phyloP scores from a whole-genome alignment of 164 flowering plant genomes.

The Warburgia ugandensis region DNA sequence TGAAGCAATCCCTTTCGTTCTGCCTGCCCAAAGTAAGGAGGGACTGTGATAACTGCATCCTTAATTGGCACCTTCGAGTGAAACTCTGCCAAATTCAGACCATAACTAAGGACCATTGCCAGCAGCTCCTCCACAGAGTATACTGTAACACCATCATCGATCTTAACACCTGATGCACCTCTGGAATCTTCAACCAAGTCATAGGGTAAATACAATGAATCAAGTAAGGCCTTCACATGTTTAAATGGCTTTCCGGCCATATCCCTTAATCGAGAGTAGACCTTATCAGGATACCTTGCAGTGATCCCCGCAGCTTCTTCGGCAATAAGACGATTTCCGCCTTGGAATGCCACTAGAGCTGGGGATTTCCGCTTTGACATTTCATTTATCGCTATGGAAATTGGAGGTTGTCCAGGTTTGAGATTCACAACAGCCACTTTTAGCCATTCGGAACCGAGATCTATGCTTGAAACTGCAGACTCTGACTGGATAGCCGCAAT shows the following conservation, averaged over 20 bases:
- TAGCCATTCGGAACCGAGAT: constrained; percentile 93
- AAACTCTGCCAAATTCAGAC: constrained; percentile 55
- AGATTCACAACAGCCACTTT: constrained; percentile 94
- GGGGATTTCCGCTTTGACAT: constrained; percentile 99
- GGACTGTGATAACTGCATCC: constrained; percentile 78
- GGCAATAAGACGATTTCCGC: constrained; percentile 56
- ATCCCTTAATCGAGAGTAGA: constrained; percentile 57
- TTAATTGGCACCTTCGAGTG: constrained; percentile 58
- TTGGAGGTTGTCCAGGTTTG: constrained; percentile 83
- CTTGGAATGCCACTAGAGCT: constrained; percentile 61
- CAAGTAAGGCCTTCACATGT: constrained; percentile 26
- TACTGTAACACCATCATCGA: constrained; percentile 38
- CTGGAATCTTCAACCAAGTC: constrained; percentile 59
- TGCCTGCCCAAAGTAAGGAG: constrained; percentile 87
- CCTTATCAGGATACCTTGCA: constrained; percentile 82
- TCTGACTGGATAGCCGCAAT: constrained; percentile 23
- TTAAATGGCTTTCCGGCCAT: constrained; percentile 52
- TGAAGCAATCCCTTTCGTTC: constrained; percentile 70
- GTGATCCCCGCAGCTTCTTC: constrained; percentile 79
- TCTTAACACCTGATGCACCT: constrained; percentile 41
- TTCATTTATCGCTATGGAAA: constrained; percentile 86
- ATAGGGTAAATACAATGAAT: constrained; percentile 54
- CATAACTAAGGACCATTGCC: constrained; percentile 70
- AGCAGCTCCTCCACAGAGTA: constrained; percentile 70
- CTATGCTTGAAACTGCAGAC: constrained; percentile 84